phyloP scores from a whole-genome alignment of 176 grass and related monocot species.

The sorghum (Sorghum bicolor) region Sorghum_bicolor_NCBIv3 NC_012870.2:74240001-74240500 shows the following conservation, averaged over 20 bases:
- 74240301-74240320: constrained; percentile 1
- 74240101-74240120: constrained; percentile 71
- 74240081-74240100: constrained; percentile 76
- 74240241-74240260: background rate
- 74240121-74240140: constrained; percentile 49
- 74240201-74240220: background rate
- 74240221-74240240: background rate
- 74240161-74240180: constrained; percentile 35
- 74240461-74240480: constrained; percentile 30
- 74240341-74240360: background rate
- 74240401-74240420: background rate
- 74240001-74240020: background rate
- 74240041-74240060: constrained; percentile 43
- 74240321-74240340: constrained; percentile 13
- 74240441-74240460: background rate
- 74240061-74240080: constrained; percentile 88
- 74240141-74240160: constrained; percentile 37
- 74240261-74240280: no score
- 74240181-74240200: background rate
- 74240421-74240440: background rate
- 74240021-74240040: background rate
- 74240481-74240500: background rate
- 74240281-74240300: background rate
- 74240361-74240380: background rate
- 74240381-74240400: background rate